These are phyloP conservation scores for Solanum stenotomum DNA, from an alignment of 257 asterid genomes.

Conservation along the genomic window DNA sequence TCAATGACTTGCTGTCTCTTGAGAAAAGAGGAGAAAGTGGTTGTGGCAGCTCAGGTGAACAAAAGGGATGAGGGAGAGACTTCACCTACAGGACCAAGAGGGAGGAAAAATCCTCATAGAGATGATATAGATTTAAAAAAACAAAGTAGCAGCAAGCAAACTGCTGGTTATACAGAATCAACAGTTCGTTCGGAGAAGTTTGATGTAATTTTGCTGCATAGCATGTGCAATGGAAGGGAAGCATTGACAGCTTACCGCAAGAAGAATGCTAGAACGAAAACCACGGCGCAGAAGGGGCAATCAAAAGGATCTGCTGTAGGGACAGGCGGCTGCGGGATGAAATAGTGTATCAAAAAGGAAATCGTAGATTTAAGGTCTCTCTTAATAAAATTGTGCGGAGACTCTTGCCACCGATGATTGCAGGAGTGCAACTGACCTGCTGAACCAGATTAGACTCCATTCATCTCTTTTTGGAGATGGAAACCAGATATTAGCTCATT, in stretches of 20 bases:
- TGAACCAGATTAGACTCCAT: neutral
- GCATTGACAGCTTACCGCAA: neutral
- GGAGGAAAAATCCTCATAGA: neutral
- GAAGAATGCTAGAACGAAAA: neutral
- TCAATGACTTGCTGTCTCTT: too few relatives aligned
- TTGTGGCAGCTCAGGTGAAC: too few relatives aligned
- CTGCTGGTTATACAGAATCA: too few relatives aligned
- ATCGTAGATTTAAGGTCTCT: neutral
- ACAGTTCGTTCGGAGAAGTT: too few relatives aligned
- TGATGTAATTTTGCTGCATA: too few relatives aligned
- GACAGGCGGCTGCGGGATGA: neutral
- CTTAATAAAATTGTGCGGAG: neutral
- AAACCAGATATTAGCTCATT: neutral
- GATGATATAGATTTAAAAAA: too few relatives aligned
- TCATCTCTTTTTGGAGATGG: neutral
- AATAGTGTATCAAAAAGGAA: neutral
- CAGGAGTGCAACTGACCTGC: neutral
- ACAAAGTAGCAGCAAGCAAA: too few relatives aligned
- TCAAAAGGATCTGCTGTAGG: neutral
- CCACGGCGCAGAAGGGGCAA: neutral
- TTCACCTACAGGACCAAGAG: neutral
- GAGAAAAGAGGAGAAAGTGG: too few relatives aligned
- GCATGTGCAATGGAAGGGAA: neutral
- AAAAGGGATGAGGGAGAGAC: too few relatives aligned
- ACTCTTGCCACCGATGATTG: too few relatives aligned